Evolutionary conservation across 2,329 filamentous ascomycete genomes (phyloP), one percentile per base, ranked within the genome.

Genomic region (Dothiorella sarmentorum): DNA sequence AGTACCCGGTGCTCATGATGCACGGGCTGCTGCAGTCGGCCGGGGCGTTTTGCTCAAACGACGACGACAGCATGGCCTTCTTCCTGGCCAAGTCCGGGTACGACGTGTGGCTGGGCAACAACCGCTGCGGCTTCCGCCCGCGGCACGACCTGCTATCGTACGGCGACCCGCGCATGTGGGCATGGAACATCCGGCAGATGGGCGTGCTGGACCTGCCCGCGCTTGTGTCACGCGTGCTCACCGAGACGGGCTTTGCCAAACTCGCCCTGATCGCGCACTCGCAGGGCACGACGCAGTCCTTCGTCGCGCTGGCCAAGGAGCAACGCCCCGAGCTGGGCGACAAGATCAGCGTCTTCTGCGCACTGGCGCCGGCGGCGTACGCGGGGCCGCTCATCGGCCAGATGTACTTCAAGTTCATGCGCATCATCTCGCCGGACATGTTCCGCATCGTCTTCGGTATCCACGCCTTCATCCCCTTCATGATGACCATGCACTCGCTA

Each of bases 101-200:
- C 72, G 93, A 97, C 71, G 90, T 97, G 37, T 97, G 92, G 92
- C 80, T 97, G 15, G 93, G 93, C 4, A 96, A 96, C 75, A 97
- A 96, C 69, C 83, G 93, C 18, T 96, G 91, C 68, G 92, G 92
- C 1, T 91, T 94, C 73, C 78, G 82, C 0, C 92, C 93, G 0
- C 83, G 85, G 63, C 93, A 97, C 69, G 82, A 80, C 2, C 74
- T 86, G 20, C 81, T 97, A 37, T 75, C 83, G 2, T 85, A 88
- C 63, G 77, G 77, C 3, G 93, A 97, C 68, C 92, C 93, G 1
- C 84, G 91, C 27, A 95, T 97, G 90, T 97, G 93, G 93, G 85
- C 87, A 38, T 97, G 93, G 93, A 96, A 96, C 64, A 95, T 97
- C 58, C 85, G 90, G 0, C 44, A 52, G 31, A 95, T 97, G 89